phyloP scores from a whole-genome alignment of 495 filamentous ascomycete genomes.

The Pyrenula aspistea region DNA sequence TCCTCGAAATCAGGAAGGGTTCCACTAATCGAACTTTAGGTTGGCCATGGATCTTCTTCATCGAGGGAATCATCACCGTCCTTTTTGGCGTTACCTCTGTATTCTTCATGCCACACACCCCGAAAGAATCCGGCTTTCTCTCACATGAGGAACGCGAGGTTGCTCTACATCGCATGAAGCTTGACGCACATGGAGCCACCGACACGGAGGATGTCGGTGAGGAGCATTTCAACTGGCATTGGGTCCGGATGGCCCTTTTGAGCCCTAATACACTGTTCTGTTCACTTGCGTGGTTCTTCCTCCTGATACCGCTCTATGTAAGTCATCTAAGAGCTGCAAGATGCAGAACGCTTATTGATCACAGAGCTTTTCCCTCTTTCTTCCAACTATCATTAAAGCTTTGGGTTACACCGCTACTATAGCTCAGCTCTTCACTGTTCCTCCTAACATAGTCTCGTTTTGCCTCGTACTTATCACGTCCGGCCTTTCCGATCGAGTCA shows the following conservation, averaged over 20 bases:
- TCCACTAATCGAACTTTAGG: not conserved
- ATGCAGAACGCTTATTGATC: conserved; percentile 1
- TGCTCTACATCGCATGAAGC: conserved; percentile 24
- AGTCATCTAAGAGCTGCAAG: conserved; percentile 1
- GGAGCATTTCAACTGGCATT: conserved; percentile 31
- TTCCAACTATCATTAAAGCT: conserved; percentile 38
- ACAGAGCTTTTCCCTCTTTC: conserved; percentile 24
- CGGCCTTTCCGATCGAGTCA: conserved; percentile 23
- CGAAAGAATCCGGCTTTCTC: conserved; percentile 25
- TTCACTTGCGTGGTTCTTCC: conserved; percentile 27
- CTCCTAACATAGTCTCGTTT: conserved; percentile 36
- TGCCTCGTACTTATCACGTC: conserved; percentile 26
- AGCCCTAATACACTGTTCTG: conserved; percentile 30
- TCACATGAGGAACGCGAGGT: conserved; percentile 20
- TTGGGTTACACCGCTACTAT: conserved; percentile 33
- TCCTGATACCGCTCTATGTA: conserved; percentile 23
- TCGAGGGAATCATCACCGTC: conserved; percentile 30
- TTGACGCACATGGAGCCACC: conserved; percentile 29
- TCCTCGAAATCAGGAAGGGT: not conserved
- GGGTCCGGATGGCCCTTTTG: conserved; percentile 24
- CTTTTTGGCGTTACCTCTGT: conserved; percentile 25
- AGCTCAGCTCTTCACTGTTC: conserved; percentile 39
- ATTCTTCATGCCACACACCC: conserved; percentile 35
- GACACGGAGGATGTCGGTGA: conserved; percentile 21
- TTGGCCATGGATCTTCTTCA: conserved; percentile 34